These are phyloP conservation scores for Fraxinus xanthoxyloides DNA, from an alignment of 305 asterid genomes.

Conservation along the genomic window DNA sequence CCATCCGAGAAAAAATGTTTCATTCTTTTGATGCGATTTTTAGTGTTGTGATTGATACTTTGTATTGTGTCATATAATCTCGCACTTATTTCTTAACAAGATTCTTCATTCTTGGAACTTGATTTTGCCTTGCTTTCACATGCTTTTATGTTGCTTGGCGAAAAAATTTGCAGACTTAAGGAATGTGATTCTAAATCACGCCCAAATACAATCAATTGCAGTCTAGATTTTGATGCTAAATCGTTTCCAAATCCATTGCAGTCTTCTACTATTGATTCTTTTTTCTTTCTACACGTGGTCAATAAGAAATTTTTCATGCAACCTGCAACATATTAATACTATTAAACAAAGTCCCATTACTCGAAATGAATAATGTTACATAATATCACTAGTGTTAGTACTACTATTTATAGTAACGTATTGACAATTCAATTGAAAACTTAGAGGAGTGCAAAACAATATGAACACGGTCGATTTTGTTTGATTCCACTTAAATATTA, in stretches of 20 bases:
- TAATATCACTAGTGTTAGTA: too few species aligned
- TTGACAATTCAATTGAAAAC: background rate
- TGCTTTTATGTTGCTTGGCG: background rate
- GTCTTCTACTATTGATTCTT: background rate
- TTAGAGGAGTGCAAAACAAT: background rate
- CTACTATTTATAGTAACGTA: background rate
- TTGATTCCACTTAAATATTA: background rate
- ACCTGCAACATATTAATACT: background rate
- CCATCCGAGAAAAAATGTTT: too few species aligned
- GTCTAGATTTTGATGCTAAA: background rate
- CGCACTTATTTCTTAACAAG: too few species aligned
- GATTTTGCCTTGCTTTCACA: background rate
- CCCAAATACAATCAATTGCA: background rate
- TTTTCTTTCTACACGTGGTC: background rate
- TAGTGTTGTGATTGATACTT: too few species aligned
- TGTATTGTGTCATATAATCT: too few species aligned
- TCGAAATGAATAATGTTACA: too few species aligned
- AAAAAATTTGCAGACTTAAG: background rate
- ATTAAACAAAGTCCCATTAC: background rate
- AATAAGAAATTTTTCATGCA: background rate
- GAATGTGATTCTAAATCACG: background rate
- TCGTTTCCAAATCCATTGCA: background rate
- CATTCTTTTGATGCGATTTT: too few species aligned
- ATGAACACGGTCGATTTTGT: background rate
- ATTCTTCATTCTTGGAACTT: too few species aligned